These are phyloP conservation scores for Cyberlindnera samutprakarnensis DNA, from an alignment of 805 yeast genomes.

Conservation along the genomic window DNA sequence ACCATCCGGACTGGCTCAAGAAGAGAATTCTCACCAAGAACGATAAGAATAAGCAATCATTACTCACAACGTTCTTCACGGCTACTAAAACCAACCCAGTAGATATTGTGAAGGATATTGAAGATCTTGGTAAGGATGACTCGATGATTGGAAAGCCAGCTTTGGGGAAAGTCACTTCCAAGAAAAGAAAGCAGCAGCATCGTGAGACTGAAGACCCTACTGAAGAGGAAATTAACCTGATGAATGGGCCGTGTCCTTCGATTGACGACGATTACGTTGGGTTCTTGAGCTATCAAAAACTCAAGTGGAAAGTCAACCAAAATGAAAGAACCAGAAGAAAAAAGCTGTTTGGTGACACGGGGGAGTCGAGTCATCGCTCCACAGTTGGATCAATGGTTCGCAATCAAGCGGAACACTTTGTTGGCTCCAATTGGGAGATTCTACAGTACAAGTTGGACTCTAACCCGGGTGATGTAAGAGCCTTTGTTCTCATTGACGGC, in stretches of 20 bases:
- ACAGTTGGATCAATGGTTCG: slow-evolving; percentile 64
- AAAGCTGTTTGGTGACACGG: slow-evolving; percentile 67
- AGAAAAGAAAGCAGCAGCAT: slow-evolving; percentile 26
- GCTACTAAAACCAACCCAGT: slow-evolving; percentile 34
- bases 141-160: slow-evolving; percentile 19
- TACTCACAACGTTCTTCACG: slow-evolving; percentile 50
- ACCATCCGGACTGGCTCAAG: slow-evolving; percentile 90
- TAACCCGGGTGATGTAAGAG: slow-evolving; percentile 71
- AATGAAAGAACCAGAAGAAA: slow-evolving; percentile 64
- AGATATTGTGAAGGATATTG: slow-evolving; percentile 56
- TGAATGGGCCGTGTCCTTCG: slow-evolving; percentile 53
- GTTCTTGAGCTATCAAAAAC: slow-evolving; percentile 69
- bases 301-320: slow-evolving; percentile 81
- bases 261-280: slow-evolving; percentile 59
- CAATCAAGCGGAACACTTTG: slow-evolving; percentile 71
- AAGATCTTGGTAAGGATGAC: slow-evolving; percentile 49
- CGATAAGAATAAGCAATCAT: slow-evolving; percentile 67
- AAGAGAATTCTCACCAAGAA: slow-evolving; percentile 51
- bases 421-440: slow-evolving; percentile 80
- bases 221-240: slow-evolving; percentile 43
- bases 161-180: slow-evolving; percentile 30
- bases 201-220: slow-evolving; percentile 26
- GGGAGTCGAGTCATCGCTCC: slow-evolving; percentile 45
- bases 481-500: slow-evolving; percentile 57
- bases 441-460: slow-evolving; percentile 57